Conservation (phyloP, 2,329 filamentous ascomycete genomes). For the Colletotrichum camelliae region DNA sequence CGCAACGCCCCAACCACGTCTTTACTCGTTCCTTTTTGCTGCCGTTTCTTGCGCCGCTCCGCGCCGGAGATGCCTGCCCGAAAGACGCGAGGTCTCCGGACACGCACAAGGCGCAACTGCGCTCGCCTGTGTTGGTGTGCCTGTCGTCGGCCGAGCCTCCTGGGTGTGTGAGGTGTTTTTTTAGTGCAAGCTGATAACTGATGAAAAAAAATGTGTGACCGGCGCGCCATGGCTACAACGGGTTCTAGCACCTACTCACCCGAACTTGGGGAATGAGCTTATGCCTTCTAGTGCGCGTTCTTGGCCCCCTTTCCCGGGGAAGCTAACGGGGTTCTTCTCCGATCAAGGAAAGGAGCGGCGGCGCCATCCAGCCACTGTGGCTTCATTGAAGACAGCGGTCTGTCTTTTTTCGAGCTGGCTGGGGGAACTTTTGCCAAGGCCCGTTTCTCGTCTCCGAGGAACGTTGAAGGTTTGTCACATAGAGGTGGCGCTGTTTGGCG, state of each 20-base stretch:
- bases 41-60: background rate
- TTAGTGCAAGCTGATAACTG: background rate
- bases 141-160: background rate
- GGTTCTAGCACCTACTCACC: background rate
- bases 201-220: background rate
- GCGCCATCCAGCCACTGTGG: constrained; percentile 1
- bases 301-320: background rate
- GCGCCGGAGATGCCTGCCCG: constrained; percentile 9
- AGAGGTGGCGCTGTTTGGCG: background rate
- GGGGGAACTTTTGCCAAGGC: background rate
- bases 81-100: constrained; percentile 1
- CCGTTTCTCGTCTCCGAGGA: background rate
- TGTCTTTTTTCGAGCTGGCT: background rate
- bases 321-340: background rate
- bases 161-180: background rate
- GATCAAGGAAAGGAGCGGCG: background rate
- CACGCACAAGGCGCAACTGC: background rate
- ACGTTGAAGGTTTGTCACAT: background rate
- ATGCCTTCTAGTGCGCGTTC: background rate
- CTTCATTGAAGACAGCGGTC: background rate
- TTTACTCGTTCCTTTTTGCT: background rate
- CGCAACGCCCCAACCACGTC: background rate
- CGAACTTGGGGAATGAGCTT: constrained; percentile 1
- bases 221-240: background rate
- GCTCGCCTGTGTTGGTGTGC: background rate